Evolutionary conservation across 768 basidiomycete species (phyloP).

Genomic region (Suillus subluteus): DNA sequence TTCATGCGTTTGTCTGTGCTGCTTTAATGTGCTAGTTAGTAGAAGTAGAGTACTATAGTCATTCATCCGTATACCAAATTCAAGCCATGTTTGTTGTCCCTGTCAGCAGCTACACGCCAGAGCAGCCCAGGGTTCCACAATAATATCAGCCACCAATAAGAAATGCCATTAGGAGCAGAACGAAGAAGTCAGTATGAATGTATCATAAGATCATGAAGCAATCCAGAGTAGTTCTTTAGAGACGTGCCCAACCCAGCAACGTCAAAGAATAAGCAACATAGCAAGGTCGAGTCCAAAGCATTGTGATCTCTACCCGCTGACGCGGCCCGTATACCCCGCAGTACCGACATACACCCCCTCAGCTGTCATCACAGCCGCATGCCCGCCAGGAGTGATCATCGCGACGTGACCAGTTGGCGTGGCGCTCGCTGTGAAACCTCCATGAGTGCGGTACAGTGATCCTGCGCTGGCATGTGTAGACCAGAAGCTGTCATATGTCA

Average conservation of each 20-base stretch:
- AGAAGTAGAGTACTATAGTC: constrained; percentile 10
- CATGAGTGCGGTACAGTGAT: constrained; percentile 33
- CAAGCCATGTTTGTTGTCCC: not conserved
- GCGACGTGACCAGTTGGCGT: constrained; percentile 31
- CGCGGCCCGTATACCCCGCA: constrained; percentile 11
- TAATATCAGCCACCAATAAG: not conserved
- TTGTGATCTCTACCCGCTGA: constrained; percentile 1
- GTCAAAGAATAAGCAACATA: not conserved
- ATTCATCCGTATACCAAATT: constrained; percentile 7
- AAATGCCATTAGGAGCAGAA: not conserved
- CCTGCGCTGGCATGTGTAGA: constrained; percentile 49
- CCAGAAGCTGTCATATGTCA: constrained; percentile 70
- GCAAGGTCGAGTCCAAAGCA: not conserved
- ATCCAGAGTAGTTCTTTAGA: constrained; percentile 1
- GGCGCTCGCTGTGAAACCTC: constrained; percentile 32
- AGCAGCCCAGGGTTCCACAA: not conserved
- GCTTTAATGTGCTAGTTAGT: constrained; percentile 6
- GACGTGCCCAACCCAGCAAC: not conserved
- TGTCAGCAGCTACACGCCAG: not conserved
- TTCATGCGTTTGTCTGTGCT: constrained; percentile 3
- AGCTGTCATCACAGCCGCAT: constrained; percentile 35
- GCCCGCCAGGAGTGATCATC: constrained; percentile 36
- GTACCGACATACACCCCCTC: constrained; percentile 37
- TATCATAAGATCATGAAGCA: constrained; percentile 6
- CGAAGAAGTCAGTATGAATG: not conserved